Evolutionary conservation across 2,329 filamentous ascomycete genomes (phyloP).

Genomic region (Aspergillus japonicus): DNA sequence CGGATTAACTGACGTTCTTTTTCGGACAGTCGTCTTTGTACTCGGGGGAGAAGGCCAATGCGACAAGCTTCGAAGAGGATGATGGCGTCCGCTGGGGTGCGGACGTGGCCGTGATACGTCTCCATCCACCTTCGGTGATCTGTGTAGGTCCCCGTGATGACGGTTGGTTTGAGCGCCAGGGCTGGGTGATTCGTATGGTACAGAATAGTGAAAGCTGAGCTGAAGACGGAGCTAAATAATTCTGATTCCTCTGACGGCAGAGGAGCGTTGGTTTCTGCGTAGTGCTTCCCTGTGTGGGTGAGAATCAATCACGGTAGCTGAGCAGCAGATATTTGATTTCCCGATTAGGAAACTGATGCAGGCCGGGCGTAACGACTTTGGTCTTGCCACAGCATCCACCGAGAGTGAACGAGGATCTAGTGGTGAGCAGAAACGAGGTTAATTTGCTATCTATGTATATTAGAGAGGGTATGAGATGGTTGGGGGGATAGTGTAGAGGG

Average conservation of each 20-base stretch:
- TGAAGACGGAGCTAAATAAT: background rate
- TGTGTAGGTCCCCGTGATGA: slow-evolving; percentile 20
- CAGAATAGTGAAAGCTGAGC: slow-evolving; percentile 13
- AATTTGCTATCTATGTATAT: slow-evolving; percentile 18
- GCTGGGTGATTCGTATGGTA: slow-evolving; percentile 14
- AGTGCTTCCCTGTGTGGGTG: background rate
- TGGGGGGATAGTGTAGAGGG: slow-evolving; percentile 8
- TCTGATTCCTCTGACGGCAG: background rate
- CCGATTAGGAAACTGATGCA: slow-evolving; percentile 10
- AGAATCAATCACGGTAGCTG: background rate
- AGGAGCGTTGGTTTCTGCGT: background rate
- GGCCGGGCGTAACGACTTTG: background rate
- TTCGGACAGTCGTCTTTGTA: slow-evolving; percentile 89
- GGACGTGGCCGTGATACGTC: slow-evolving; percentile 92
- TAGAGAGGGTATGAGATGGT: slow-evolving; percentile 18
- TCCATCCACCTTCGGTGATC: slow-evolving; percentile 64
- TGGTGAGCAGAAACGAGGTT: slow-evolving; percentile 6
- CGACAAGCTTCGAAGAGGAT: slow-evolving; percentile 97
- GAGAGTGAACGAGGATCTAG: background rate
- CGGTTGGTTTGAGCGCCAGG: slow-evolving; percentile 22
- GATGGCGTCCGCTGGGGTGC: slow-evolving; percentile 94
- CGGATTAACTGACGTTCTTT: slow-evolving; percentile 96
- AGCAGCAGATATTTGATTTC: slow-evolving; percentile 12
- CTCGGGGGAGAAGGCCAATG: slow-evolving; percentile 81
- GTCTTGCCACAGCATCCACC: background rate